Conservation (phyloP, 139 green algal genomes). For the Auxenochlorella pyrenoidosa region DNA sequence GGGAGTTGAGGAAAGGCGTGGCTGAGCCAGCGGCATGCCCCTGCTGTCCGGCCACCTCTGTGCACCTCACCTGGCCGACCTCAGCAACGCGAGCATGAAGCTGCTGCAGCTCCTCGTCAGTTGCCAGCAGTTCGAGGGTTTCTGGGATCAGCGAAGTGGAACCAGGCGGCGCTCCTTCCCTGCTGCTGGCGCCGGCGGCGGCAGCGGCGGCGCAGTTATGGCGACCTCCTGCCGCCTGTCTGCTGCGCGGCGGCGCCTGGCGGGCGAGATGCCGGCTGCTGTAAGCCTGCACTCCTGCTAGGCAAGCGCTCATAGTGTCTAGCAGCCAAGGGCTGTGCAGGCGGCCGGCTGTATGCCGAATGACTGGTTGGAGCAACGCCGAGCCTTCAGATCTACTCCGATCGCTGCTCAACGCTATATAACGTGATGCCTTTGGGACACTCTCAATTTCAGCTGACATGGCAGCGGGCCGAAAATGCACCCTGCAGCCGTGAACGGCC, state of each 20-base stretch:
- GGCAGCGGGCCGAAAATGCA: neutral
- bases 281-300: neutral
- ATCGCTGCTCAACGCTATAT: neutral
- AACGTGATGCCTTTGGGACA: neutral
- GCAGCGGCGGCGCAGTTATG: neutral
- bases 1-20: too few species aligned
- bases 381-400: neutral
- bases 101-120: constrained; percentile 71
- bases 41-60: neutral
- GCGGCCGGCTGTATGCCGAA: neutral
- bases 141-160: constrained; percentile 78
- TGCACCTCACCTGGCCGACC: neutral
- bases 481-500: too few species aligned
- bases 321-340: neutral
- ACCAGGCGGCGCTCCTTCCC: neutral
- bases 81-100: constrained; percentile 41
- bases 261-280: neutral
- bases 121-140: constrained; percentile 78
- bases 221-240: neutral
- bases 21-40: too few species aligned
- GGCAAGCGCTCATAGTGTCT: neutral
- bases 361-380: too few species aligned
- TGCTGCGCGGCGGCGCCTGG: neutral
- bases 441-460: neutral
- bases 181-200: neutral